These are phyloP conservation scores for Fusarium sp. DNA, from an alignment of 2,329 filamentous ascomycete species.

Conservation along the genomic window DNA sequence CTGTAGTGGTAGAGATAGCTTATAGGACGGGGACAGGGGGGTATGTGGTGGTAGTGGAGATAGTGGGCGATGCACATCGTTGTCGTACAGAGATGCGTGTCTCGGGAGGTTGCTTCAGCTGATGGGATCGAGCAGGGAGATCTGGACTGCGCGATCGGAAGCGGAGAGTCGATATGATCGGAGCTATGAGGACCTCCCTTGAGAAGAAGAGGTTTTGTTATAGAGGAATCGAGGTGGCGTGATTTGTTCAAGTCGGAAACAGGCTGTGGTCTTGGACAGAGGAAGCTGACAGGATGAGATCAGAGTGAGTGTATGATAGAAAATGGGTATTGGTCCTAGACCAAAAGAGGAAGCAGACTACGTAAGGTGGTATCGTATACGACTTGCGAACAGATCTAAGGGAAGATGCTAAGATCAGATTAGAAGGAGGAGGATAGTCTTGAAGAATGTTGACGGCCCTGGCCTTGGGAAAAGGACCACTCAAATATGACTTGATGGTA, in stretches of 20 bases:
- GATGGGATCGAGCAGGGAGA: constrained; percentile 34
- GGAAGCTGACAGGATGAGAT: constrained; percentile 5
- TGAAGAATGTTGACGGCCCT: neutral
- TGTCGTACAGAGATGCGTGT: constrained; percentile 44
- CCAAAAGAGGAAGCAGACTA: neutral
- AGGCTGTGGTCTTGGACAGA: constrained; percentile 9
- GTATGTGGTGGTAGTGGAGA: constrained; percentile 66
- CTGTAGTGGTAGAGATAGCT: constrained; percentile 61
- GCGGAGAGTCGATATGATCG: neutral
- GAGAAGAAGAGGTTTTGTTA: neutral
- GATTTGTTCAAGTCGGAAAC: neutral
- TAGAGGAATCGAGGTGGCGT: constrained; percentile 1
- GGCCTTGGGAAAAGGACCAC: neutral
- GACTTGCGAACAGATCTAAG: neutral
- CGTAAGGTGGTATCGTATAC: neutral
- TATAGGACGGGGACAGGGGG: constrained; percentile 59
- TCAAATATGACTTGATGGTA: neutral
- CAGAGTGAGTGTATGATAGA: constrained; percentile 3
- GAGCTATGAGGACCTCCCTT: neutral
- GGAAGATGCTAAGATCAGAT: neutral
- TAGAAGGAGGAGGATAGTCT: neutral
- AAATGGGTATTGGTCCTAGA: neutral
- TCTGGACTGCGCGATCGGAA: constrained; percentile 16
- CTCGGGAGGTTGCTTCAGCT: constrained; percentile 46
- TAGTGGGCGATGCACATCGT: constrained; percentile 68